Evolutionary conservation across 2,329 filamentous ascomycete species (phyloP), one percentile per base, ranked within the genome.

Genomic region (Talaromyces sp.): DNA sequence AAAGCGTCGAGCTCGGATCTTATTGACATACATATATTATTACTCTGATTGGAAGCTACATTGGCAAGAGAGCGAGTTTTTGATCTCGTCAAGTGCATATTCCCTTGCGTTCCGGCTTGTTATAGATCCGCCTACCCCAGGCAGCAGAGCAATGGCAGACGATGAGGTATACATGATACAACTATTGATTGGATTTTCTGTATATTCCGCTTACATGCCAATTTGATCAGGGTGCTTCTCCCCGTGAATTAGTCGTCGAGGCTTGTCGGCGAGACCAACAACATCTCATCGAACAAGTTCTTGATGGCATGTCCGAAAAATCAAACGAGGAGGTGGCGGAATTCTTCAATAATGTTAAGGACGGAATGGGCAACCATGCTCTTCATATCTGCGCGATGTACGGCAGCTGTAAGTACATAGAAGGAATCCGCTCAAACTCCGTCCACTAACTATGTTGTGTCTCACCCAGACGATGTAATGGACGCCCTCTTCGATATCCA

Each of bases 251-350:
- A 73, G 86, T 98, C 72, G 87, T 98, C 79, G 94, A 96, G 82
- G 92, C 95, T 72, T 96, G 91, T 81, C 92, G 94, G 67, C 87
- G 93, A 74, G 94, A 98, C 85, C 97, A 98, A 80, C 89, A 89
- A 70, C 89, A 94, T 62, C 87, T 98, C 67, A 87, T 98, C 64
- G 81, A 86, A 71, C 89, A 95, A 72, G 85, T 93, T 65, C 84
- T 97, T 70, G 80, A 85, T 49, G 80, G 81, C 69, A 81, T 86
- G 73, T 85, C 86, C 69, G 79, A 81, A 66, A 87, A 89, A 62
- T 75, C 81, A 8, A 79, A 83, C 63, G 84, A 87, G 66, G 84
- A 90, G 72, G 87, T 92, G 67, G 88, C 93, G 39, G 78, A 86
- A 60, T 88, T 96, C 70, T 87, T 99, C 76, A 99, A 99, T 83